Percentiles rank a stretch among this genome's conserved stretches.
phyloP scores from a whole-genome alignment of 2,329 filamentous ascomycete species.

The Phyllosticta citrichinensis region DNA sequence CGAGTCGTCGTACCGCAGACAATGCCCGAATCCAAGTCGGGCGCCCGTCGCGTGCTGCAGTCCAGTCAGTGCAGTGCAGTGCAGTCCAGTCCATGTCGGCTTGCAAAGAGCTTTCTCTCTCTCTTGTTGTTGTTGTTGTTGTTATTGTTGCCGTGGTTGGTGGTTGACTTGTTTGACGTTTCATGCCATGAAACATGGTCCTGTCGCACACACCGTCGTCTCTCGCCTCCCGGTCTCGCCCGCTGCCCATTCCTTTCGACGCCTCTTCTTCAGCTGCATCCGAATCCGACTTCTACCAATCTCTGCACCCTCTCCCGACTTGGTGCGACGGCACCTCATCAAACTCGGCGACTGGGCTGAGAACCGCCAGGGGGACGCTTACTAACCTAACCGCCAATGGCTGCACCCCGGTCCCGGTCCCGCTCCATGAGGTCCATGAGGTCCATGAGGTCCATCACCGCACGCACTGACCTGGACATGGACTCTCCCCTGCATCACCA shows the following conservation, averaged over 20 bases:
- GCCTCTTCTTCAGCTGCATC: background rate
- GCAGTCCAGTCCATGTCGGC: no score
- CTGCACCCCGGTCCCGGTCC: conserved; percentile 3
- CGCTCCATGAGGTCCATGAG: background rate
- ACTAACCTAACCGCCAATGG: conserved; percentile 2
- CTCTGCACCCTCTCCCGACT: background rate
- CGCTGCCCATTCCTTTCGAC: background rate
- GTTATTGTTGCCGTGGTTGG: background rate
- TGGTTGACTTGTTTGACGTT: background rate
- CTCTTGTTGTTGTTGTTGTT: background rate
- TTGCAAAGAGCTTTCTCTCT: no score
- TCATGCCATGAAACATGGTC: background rate
- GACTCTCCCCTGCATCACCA: conserved; percentile 4
- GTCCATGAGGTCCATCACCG: background rate
- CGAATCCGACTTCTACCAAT: background rate
- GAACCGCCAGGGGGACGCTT: background rate
- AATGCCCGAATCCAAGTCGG: background rate
- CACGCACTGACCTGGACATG: background rate
- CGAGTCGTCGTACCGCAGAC: background rate
- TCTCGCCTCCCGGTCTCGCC: background rate
- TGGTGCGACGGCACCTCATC: background rate
- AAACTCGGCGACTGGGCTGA: background rate
- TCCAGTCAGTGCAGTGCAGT: no score
- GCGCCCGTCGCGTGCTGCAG: background rate
- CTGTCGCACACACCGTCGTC: background rate